phyloP scores from a whole-genome alignment of 176 grass and related monocot genomes.

The Phoenix dactylifera region DNA sequence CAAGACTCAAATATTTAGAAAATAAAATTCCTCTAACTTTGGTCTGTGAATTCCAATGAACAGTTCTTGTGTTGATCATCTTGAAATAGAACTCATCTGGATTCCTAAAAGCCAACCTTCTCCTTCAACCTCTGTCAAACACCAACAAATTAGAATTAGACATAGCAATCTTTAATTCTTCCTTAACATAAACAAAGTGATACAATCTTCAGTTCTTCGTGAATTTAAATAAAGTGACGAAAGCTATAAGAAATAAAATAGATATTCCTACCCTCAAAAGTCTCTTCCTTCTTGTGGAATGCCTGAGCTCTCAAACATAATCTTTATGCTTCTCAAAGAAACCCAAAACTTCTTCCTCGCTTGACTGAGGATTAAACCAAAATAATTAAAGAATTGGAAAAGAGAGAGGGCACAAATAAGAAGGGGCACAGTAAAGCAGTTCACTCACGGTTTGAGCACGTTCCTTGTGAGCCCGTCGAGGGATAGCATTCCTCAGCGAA shows the following conservation, averaged over 20 bases:
- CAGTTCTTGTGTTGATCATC: conserved; percentile 68
- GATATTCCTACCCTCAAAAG: conserved; percentile 39
- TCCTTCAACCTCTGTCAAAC: conserved; percentile 59
- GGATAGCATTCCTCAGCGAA: conserved; percentile 83
- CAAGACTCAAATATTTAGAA: background rate
- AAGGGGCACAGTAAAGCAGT: background rate
- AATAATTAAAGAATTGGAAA: background rate
- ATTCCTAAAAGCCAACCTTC: conserved; percentile 66
- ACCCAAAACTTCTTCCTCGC: conserved; percentile 74
- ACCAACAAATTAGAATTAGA: no score
- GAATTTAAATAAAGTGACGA: background rate
- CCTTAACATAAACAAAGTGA: no score
- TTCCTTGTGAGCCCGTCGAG: conserved; percentile 80
- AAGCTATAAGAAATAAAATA: background rate
- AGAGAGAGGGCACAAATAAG: background rate
- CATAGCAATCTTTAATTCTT: no score
- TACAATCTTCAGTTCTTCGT: no score
- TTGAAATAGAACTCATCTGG: conserved; percentile 96
- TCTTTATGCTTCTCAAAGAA: conserved; percentile 92
- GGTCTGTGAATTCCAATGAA: conserved; percentile 63
- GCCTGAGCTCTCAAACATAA: conserved; percentile 50
- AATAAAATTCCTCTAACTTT: conserved; percentile 27
- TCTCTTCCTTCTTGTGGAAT: conserved; percentile 62
- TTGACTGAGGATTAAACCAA: conserved; percentile 33
- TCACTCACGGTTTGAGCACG: conserved; percentile 77